Conservation (phyloP, 2,329 filamentous ascomycete species). For the Neonectria coccinea region DNA sequence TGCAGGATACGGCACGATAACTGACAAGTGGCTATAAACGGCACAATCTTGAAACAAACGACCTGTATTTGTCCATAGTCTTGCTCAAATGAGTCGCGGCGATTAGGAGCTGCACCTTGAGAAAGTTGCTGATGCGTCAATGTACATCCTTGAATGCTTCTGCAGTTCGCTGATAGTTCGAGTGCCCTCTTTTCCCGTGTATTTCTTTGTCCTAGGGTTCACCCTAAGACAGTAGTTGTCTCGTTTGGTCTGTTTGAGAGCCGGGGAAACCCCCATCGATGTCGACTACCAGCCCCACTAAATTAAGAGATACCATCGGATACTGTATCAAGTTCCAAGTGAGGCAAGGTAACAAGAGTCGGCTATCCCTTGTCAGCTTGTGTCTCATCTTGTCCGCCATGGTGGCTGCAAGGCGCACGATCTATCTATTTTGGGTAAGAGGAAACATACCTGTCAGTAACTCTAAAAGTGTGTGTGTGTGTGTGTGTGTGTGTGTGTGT, state of each 20-base stretch:
- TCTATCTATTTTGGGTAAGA: not conserved
- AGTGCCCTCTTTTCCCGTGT: not conserved
- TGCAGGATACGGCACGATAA: not conserved
- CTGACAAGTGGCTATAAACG: not conserved
- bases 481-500: too few species aligned
- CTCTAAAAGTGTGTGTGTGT: not conserved
- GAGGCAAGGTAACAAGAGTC: not conserved
- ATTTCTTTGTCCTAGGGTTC: not conserved
- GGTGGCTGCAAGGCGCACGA: not conserved
- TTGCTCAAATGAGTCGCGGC: not conserved
- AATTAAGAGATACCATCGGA: not conserved
- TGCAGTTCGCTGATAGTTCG: not conserved
- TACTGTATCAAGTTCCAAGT: not conserved
- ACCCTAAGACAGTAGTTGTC: not conserved
- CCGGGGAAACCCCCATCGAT: too few species aligned
- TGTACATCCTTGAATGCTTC: not conserved
- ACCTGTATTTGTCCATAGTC: not conserved
- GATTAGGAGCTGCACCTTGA: not conserved
- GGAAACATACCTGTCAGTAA: constrained; percentile 5
- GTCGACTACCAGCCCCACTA: not conserved
- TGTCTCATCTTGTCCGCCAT: not conserved
- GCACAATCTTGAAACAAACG: not conserved
- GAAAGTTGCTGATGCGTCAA: not conserved
- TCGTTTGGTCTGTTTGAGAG: not conserved
- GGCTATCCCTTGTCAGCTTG: not conserved